Evolutionary conservation across 345 rosid genomes (phyloP).

Genomic region (Atalantia buxifolia): DNA sequence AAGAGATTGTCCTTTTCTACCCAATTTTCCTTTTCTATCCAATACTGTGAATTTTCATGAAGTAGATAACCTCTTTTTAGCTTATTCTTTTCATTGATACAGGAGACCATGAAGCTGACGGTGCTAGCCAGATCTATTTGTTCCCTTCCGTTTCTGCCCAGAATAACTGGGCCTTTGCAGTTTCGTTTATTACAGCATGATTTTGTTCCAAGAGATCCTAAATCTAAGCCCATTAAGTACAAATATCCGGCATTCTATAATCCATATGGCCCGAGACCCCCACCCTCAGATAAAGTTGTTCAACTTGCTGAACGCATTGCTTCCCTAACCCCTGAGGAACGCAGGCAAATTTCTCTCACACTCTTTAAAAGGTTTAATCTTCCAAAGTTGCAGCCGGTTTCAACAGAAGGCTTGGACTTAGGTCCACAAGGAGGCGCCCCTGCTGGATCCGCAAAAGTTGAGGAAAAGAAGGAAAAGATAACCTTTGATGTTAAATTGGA

Average conservation of each 20-base stretch:
- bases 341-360: slow-evolving; percentile 33
- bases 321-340: slow-evolving; percentile 34
- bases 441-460: slow-evolving; percentile 24
- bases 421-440: slow-evolving; percentile 28
- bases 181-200: slow-evolving; percentile 48
- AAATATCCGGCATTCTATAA: slow-evolving; percentile 49
- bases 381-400: slow-evolving; percentile 32
- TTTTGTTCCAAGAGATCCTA: slow-evolving; percentile 53
- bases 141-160: slow-evolving; percentile 8
- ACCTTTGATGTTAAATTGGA: slow-evolving; percentile 50
- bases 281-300: slow-evolving; percentile 45
- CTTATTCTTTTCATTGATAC: not conserved
- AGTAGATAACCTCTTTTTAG: not conserved
- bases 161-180: slow-evolving; percentile 36
- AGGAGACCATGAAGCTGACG: slow-evolving; percentile 32
- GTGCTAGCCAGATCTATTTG: slow-evolving; percentile 21
- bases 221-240: slow-evolving; percentile 37
- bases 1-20: not conserved
- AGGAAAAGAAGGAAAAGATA: slow-evolving; percentile 43
- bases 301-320: slow-evolving; percentile 56
- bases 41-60: not conserved
- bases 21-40: not conserved
- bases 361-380: slow-evolving; percentile 25
- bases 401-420: slow-evolving; percentile 31
- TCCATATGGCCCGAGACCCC: slow-evolving; percentile 59